Base-by-base conservation (phyloP, 768 basidiomycete species). In the Aureoboletus auriporus region DNA sequence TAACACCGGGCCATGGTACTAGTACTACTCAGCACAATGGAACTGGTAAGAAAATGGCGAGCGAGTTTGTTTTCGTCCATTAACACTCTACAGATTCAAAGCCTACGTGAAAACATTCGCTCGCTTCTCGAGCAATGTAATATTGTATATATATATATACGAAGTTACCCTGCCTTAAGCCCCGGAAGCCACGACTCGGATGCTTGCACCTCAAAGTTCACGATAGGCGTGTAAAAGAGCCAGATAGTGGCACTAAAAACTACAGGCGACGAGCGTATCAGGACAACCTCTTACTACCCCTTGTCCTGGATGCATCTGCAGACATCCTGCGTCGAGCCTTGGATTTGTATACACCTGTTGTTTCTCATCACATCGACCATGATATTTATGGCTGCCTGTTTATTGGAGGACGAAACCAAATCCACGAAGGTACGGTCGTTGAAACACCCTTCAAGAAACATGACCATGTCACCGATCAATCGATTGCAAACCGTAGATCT, bases 281-380 rank as follows among this genome's bases (percentile, higher is more conserved):
- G n/a, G n/a, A n/a, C n/a, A n/a, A n/a, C n/a, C n/a, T n/a, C n/a
- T n/a, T n/a, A n/a, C n/a, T n/a, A n/a, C n/a, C n/a, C n/a, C n/a
- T 47, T 60, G 55, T 68, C 8, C 53, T 75, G 17, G 68, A 71
- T 39, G 59, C 60, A 4, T 55, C 75, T 40, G 71, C 65, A 9
- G 56, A 60, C n/a, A 44, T 71, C 33, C 40, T 76, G 12, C 55
- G 55, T 17, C 62, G 66, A 17, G 54, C 67, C 8, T 50, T 64
- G 7, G 49, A 55, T 3, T 49, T 68, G 41, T 75, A 57, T 43
- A 53, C 47, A 0, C 49, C 62, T 0, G 55, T 70, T 23, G 59
- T 56, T 1, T 65, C 67, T 1, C 69, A 71, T 33, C 50, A 62
- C 67, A 7, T 63, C 69, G 8, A 69, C 67, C 0, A 37, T 75